A percentile compares a stretch with the other conserved stretches of the same genome.
phyloP scores from a whole-genome alignment of 1,284 basidiomycete genomes.

The Agroathelia rolfsii region DNA sequence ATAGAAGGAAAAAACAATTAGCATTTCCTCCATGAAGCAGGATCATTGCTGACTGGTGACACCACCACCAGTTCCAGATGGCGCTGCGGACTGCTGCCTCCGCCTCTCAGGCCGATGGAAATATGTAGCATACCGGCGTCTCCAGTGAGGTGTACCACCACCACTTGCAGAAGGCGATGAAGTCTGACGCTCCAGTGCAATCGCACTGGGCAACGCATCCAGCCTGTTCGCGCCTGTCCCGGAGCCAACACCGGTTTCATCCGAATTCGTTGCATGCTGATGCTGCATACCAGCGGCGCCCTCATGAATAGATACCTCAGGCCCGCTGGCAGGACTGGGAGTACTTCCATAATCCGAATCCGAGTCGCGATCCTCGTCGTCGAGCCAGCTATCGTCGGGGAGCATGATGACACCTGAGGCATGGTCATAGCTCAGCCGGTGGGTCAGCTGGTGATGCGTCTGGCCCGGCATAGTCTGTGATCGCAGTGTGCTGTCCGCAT shows the following conservation, averaged over 20 bases:
- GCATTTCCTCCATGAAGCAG: too few relatives aligned
- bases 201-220: slow-evolving; percentile 6
- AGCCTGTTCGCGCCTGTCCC: slow-evolving; percentile 11
- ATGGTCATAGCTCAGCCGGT: slow-evolving; percentile 68
- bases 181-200: slow-evolving; percentile 7
- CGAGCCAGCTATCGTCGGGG: slow-evolving; percentile 63
- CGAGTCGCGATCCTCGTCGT: slow-evolving; percentile 34
- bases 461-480: slow-evolving; percentile 13
- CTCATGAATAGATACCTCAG: slow-evolving; percentile 27
- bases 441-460: slow-evolving; percentile 27
- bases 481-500: slow-evolving; percentile 14
- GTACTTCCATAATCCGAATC: too few relatives aligned
- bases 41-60: too few relatives aligned
- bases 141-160: slow-evolving; percentile 5
- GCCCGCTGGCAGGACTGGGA: too few relatives aligned
- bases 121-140: slow-evolving; percentile 52
- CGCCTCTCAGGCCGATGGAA: slow-evolving; percentile 68
- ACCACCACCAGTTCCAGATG: too few relatives aligned
- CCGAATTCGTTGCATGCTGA: too few relatives aligned
- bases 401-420: slow-evolving; percentile 78
- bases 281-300: too few relatives aligned
- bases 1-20: too few relatives aligned
- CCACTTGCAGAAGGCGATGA: slow-evolving; percentile 5
- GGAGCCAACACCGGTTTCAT: slow-evolving; percentile 9
- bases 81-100: too few relatives aligned